Evolutionary conservation across 345 rosid genomes (phyloP).

Genomic region (Aquilaria sinensis): DNA sequence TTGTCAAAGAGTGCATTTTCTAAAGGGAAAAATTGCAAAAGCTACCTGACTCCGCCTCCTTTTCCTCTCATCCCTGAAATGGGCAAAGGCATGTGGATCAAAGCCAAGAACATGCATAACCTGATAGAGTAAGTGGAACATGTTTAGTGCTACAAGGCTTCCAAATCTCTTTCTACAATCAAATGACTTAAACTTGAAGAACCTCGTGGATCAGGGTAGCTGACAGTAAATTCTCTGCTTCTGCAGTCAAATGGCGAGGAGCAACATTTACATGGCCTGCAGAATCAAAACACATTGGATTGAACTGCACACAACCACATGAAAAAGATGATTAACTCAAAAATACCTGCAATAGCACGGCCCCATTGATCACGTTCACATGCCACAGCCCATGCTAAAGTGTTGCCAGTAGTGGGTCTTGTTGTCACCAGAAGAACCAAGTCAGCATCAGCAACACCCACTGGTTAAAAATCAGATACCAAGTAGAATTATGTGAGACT

Average conservation of each 20-base stretch:
- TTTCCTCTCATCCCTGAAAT: conserved; percentile 97
- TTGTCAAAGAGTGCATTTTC: too few relatives aligned
- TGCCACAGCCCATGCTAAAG: conserved; percentile 99
- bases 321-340: background rate
- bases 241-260: conserved; percentile 97
- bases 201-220: conserved; percentile 99
- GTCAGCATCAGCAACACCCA: conserved; percentile 88
- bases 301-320: too few relatives aligned
- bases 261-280: conserved; percentile 98
- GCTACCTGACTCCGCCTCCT: conserved; percentile 87
- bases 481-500: too few relatives aligned
- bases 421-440: conserved; percentile 95
- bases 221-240: conserved; percentile 92
- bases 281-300: conserved; percentile 11
- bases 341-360: conserved; percentile 94
- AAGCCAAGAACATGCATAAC: conserved; percentile 99
- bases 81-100: conserved; percentile 99
- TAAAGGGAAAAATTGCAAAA: too few relatives aligned
- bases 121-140: conserved; percentile 26
- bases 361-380: conserved; percentile 99
- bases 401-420: conserved; percentile 98
- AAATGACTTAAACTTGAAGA: conserved; percentile 4
- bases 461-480: conserved; percentile 27
- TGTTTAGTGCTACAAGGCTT: conserved; percentile 1
- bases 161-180: background rate